Base-by-base conservation (phyloP, 495 filamentous ascomycete genomes). In the Neurospora hispaniola region DNA sequence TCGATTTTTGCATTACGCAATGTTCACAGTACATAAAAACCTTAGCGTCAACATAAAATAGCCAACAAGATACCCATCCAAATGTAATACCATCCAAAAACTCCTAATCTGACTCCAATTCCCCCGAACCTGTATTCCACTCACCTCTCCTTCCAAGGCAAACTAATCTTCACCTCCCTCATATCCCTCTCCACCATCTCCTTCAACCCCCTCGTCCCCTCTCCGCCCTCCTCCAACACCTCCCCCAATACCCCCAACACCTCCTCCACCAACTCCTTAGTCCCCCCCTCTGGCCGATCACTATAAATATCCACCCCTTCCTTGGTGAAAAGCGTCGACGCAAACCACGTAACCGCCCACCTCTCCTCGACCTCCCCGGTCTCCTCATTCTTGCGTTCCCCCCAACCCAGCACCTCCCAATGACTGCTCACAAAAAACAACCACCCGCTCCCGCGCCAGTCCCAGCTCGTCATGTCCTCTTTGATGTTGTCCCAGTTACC, bases 301-400 rank as follows among this genome's bases (percentile, higher is more conserved):
- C 86, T 88, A 80, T 92, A 93, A 41, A 94, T 81, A 83, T 94
- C 92, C 42, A 94, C 76, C 2, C 92, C 93, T 72, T 90, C 89
- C 62, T 89, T 89, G 66, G 91, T 93, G 76, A 94, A 94, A 68
- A 90, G 71, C 42, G 90, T 94, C 73, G 89, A 89, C 73, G 87
- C 87, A 78, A 94, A 96, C 82, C 88, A 92, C 4, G 90, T 94
- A 5, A 94, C 90, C 10, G 88, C 85, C 90, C 90, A 94, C 69
- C 81, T 73, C 78, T 86, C 82, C 79, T 79, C 40, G 71, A 44
- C 75, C 78, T 73, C 78, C 42, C 54, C 76, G 82, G 31, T 79
- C 82, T 48, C 2, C 71, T n/a, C 16, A 74, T 18, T 71, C 68
- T 71, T 54, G 78, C 75, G 0, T 74, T 88, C 82, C 1, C 92